Conservation (phyloP, 2,329 filamentous ascomycete genomes). For the Monilinia polystroma region DNA sequence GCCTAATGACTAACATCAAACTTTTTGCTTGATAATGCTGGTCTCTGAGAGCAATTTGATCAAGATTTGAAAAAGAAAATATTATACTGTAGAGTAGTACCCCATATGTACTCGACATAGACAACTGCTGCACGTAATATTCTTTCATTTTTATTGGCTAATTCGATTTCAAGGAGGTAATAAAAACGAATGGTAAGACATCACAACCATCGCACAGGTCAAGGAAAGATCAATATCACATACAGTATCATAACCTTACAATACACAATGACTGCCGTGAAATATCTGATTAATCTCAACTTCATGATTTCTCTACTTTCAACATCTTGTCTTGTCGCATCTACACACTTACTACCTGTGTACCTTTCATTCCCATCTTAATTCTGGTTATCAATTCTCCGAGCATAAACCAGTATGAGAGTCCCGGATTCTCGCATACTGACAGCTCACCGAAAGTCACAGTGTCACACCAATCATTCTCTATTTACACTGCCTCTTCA, state of each 20-base stretch:
- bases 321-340: conserved; percentile 1
- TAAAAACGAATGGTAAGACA: not conserved
- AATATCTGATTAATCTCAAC: conserved; percentile 3
- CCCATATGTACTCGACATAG: conserved; percentile 11
- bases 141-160: conserved; percentile 15
- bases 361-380: conserved; percentile 16
- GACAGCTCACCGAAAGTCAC: conserved; percentile 22
- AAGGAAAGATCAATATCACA: conserved; percentile 21
- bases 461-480: conserved; percentile 7
- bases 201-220: conserved; percentile 15
- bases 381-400: conserved; percentile 23
- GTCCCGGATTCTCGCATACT: conserved; percentile 19
- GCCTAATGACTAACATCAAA: too few relatives aligned
- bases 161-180: not conserved
- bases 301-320: not conserved
- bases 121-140: conserved; percentile 23
- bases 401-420: not conserved
- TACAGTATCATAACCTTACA: not conserved
- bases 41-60: not conserved
- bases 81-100: not conserved
- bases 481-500: not conserved
- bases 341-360: not conserved
- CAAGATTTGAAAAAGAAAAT: not conserved
- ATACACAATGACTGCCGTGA: conserved; percentile 9
- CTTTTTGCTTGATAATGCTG: too few relatives aligned